These are phyloP conservation scores for Pelargonium nanum DNA, from an alignment of 345 rosid genomes.

Conservation along the genomic window DNA sequence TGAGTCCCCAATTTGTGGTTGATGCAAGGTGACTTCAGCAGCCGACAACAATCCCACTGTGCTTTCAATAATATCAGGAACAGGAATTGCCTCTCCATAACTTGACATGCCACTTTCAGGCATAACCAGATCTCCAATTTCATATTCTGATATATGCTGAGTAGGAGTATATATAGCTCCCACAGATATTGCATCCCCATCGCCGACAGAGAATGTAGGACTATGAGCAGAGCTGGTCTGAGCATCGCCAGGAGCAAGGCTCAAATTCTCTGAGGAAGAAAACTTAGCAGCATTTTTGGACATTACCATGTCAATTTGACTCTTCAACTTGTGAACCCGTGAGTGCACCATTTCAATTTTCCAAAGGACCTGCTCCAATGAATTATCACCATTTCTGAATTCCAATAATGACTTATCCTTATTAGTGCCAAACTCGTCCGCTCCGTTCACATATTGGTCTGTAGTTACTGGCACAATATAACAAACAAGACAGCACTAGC, in stretches of 20 bases:
- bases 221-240: slow-evolving; percentile 82
- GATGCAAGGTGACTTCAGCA: slow-evolving; percentile 65
- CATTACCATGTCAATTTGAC: slow-evolving; percentile 46
- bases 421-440: neutral
- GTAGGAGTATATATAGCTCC: slow-evolving; percentile 40
- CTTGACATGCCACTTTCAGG: slow-evolving; percentile 57
- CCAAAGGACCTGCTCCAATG: neutral
- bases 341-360: slow-evolving; percentile 53
- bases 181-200: slow-evolving; percentile 46
- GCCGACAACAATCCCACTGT: slow-evolving; percentile 72
- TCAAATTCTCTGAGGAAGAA: slow-evolving; percentile 82
- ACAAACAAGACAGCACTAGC: neutral
- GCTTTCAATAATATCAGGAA: slow-evolving; percentile 91
- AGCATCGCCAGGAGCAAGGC: slow-evolving; percentile 51
- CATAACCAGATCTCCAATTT: slow-evolving; percentile 46
- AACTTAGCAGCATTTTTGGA: slow-evolving; percentile 65
- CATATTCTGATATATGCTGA: slow-evolving; percentile 39
- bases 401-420: neutral
- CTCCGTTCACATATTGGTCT: no score
- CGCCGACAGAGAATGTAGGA: slow-evolving; percentile 67
- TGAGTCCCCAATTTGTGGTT: slow-evolving; percentile 47
- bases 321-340: slow-evolving; percentile 53
- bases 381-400: neutral
- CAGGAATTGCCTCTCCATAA: slow-evolving; percentile 57
- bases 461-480: no score